Conservation (phyloP, 1,284 basidiomycete genomes). For the Earliella scabrosa region DNA sequence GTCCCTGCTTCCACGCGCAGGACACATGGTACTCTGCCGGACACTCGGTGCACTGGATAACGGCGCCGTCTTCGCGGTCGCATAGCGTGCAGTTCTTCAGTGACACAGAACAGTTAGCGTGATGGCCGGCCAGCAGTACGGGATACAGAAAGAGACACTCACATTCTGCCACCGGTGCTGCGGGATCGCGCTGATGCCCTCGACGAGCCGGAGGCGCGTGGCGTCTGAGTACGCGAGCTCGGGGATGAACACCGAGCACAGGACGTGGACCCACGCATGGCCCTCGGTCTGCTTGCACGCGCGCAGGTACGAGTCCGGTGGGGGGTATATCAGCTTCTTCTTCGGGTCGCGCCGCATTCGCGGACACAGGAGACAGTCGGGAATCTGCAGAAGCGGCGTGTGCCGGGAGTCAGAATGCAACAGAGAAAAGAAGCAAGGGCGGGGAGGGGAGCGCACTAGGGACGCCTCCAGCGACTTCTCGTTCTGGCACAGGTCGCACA, state of each 20-base stretch:
- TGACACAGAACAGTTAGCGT: background rate
- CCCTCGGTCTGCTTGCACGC: slow-evolving; percentile 94
- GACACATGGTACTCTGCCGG: slow-evolving; percentile 82
- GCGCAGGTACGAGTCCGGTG: slow-evolving; percentile 75
- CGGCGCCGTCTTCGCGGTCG: slow-evolving; percentile 72
- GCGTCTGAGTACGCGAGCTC: slow-evolving; percentile 85
- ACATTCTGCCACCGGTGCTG: slow-evolving; percentile 67
- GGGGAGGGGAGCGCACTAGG: slow-evolving; percentile 53
- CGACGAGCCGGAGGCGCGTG: slow-evolving; percentile 72
- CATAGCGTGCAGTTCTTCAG: slow-evolving; percentile 67
- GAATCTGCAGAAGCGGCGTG: slow-evolving; percentile 53
- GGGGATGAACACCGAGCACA: slow-evolving; percentile 89
- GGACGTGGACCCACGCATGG: slow-evolving; percentile 89
- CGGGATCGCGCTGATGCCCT: slow-evolving; percentile 84
- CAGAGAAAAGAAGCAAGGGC: background rate
- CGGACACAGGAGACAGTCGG: slow-evolving; percentile 79
- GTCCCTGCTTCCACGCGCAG: slow-evolving; percentile 86
- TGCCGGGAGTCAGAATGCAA: background rate
- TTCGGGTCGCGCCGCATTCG: slow-evolving; percentile 53
- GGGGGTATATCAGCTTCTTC: slow-evolving; percentile 46
- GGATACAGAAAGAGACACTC: slow-evolving; percentile 36
- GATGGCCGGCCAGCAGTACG: too few species aligned
- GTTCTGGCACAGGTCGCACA: slow-evolving; percentile 86
- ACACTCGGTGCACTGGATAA: slow-evolving; percentile 86
- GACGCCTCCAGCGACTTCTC: slow-evolving; percentile 78